Percentiles rank a stretch among this genome's conserved stretches.
phyloP scores from a whole-genome alignment of 2,329 filamentous ascomycete species.

The Fusarium albosuccineum region DNA sequence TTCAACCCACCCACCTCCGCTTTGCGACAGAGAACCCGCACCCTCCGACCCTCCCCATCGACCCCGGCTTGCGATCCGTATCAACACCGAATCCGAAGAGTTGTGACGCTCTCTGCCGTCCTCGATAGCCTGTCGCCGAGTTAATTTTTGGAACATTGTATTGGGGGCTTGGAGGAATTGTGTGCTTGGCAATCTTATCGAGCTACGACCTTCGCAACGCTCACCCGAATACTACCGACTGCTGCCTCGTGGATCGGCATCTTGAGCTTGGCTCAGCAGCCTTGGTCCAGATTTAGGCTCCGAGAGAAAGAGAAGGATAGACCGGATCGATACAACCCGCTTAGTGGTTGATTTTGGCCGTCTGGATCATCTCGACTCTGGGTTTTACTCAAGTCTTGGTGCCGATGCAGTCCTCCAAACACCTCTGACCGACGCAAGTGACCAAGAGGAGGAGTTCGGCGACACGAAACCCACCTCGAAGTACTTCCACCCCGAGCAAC shows the following conservation, averaged over 20 bases:
- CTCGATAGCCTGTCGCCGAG: conserved; percentile 23
- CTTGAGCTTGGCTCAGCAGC: conserved; percentile 4
- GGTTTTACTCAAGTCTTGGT: conserved; percentile 12
- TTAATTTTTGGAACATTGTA: background rate
- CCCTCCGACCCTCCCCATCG: conserved; percentile 25
- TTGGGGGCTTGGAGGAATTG: conserved; percentile 3
- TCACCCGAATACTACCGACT: background rate
- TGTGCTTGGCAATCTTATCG: background rate
- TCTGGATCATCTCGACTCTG: background rate
- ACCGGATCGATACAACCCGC: background rate
- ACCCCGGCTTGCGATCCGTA: conserved; percentile 30
- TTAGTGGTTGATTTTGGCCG: conserved; percentile 9
- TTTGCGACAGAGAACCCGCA: conserved; percentile 22
- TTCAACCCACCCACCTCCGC: conserved; percentile 7
- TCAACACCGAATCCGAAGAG: conserved; percentile 31
- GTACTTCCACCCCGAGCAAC: conserved; percentile 26
- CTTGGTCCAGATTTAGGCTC: background rate
- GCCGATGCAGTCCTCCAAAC: conserved; percentile 26
- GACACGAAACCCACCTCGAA: conserved; percentile 34
- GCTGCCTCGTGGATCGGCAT: conserved; percentile 9
- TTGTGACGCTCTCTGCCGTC: conserved; percentile 4
- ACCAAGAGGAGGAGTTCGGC: conserved; percentile 34
- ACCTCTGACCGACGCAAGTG: conserved; percentile 14
- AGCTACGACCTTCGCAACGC: conserved; percentile 1
- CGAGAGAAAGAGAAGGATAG: conserved; percentile 16